Conservation (phyloP, 495 filamentous ascomycete genomes). For the Evernia prunastri region DNA sequence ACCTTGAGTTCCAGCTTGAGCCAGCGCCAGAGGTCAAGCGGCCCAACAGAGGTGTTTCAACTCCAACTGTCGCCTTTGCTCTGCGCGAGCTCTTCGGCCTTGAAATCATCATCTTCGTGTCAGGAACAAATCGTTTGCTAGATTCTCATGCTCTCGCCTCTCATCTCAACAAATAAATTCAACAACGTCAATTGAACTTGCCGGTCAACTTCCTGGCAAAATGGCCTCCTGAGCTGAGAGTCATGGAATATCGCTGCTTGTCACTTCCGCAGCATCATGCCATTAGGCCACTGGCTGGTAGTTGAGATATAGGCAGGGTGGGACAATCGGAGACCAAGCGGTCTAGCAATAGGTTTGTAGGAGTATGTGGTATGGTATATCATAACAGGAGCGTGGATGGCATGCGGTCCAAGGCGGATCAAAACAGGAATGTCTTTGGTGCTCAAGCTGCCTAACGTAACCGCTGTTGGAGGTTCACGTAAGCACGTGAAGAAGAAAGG, state of each 20-base stretch:
- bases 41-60: not conserved
- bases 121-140: not conserved
- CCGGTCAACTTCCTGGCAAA: not conserved
- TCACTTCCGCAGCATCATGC: not conserved
- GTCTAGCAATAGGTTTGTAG: not conserved
- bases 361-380: not conserved
- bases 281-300: not conserved
- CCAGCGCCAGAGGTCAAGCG: slow-evolving; percentile 4
- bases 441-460: not conserved
- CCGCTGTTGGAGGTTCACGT: not conserved
- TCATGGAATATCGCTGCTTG: not conserved
- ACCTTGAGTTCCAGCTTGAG: not conserved
- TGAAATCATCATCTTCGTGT: not conserved
- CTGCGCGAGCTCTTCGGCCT: not conserved
- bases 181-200: not conserved
- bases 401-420: not conserved
- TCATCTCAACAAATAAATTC: not conserved
- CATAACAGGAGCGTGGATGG: slow-evolving; percentile 4
- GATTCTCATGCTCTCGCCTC: not conserved
- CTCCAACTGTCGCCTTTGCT: not conserved
- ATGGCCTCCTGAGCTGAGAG: not conserved
- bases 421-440: not conserved
- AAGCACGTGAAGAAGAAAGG: no score
- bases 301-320: not conserved
- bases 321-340: not conserved